Evolutionary conservation across 805 yeast genomes (phyloP).

Genomic region (Candida pini): DNA sequence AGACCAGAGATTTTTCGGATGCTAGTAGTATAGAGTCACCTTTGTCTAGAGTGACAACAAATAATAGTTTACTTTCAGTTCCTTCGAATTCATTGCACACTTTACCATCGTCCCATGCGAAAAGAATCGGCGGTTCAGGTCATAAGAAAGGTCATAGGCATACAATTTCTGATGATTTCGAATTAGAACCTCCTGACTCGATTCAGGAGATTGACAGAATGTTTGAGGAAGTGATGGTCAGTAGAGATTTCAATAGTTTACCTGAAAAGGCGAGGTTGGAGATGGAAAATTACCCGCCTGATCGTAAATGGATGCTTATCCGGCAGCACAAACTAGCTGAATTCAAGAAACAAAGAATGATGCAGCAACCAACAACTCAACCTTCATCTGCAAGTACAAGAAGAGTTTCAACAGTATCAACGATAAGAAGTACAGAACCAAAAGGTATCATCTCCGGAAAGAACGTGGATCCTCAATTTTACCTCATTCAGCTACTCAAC

Average conservation of each 20-base stretch:
- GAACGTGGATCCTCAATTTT: conserved; percentile 58
- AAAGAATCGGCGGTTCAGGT: conserved; percentile 19
- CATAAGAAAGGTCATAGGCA: conserved; percentile 30
- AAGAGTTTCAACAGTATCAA: conserved; percentile 11
- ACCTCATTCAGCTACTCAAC: conserved; percentile 67
- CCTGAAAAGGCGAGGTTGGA: conserved; percentile 69
- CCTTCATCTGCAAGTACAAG: background rate
- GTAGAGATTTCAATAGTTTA: conserved; percentile 63
- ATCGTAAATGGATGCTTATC: conserved; percentile 87
- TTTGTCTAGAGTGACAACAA: conserved; percentile 24
- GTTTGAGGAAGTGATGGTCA: conserved; percentile 76
- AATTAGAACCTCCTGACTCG: conserved; percentile 62
- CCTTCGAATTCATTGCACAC: conserved; percentile 20
- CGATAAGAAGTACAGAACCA: conserved; percentile 7
- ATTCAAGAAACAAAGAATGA: conserved; percentile 41
- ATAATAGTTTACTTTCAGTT: conserved; percentile 14
- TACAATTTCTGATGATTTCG: conserved; percentile 34
- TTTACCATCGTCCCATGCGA: conserved; percentile 24
- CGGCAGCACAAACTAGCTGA: conserved; percentile 83
- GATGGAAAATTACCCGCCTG: conserved; percentile 66
- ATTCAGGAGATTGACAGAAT: conserved; percentile 61
- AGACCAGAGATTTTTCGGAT: conserved; percentile 9
- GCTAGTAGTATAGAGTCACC: conserved; percentile 21
- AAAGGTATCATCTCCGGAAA: conserved; percentile 6
- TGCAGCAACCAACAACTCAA: conserved; percentile 12